Conservation (phyloP, 306 rosid species). For the Luffa aegyptiaca region DNA sequence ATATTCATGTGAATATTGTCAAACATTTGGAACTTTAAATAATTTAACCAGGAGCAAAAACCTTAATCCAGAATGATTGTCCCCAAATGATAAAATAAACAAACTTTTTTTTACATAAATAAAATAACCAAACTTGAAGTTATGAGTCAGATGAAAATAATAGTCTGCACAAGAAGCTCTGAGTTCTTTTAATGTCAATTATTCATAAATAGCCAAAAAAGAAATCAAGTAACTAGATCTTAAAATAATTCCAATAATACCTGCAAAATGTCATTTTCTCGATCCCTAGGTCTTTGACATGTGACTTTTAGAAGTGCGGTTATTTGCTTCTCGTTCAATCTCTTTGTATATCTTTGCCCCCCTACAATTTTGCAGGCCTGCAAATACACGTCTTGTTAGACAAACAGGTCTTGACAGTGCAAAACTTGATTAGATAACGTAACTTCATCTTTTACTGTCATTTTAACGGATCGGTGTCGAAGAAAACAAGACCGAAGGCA, state of each 20-base stretch:
- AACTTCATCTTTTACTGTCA: not conserved
- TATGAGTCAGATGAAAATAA: not conserved
- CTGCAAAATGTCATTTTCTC: conserved; percentile 83
- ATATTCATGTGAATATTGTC: not conserved
- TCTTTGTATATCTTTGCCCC: conserved; percentile 88
- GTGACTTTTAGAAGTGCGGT: conserved; percentile 85
- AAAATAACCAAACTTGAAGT: not conserved
- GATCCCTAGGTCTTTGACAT: conserved; percentile 94
- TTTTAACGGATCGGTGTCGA: not conserved
- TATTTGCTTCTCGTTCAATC: conserved; percentile 93
- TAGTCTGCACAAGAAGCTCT: not conserved
- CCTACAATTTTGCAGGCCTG: conserved; percentile 99
- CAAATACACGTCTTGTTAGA: not conserved
- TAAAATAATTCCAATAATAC: conserved; percentile 18
- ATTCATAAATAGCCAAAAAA: not conserved
- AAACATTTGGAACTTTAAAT: not conserved
- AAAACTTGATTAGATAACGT: not conserved
- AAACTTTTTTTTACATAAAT: not conserved
- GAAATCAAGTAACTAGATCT: not conserved
- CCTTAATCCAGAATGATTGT: not conserved
- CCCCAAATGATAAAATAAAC: not conserved
- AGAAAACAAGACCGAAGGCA: not conserved
- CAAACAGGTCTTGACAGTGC: not conserved
- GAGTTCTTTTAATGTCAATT: not conserved
- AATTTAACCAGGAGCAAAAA: not conserved